Evolutionary conservation across 2,329 filamentous ascomycete genomes (phyloP).

Genomic region (Colletotrichum lupini): DNA sequence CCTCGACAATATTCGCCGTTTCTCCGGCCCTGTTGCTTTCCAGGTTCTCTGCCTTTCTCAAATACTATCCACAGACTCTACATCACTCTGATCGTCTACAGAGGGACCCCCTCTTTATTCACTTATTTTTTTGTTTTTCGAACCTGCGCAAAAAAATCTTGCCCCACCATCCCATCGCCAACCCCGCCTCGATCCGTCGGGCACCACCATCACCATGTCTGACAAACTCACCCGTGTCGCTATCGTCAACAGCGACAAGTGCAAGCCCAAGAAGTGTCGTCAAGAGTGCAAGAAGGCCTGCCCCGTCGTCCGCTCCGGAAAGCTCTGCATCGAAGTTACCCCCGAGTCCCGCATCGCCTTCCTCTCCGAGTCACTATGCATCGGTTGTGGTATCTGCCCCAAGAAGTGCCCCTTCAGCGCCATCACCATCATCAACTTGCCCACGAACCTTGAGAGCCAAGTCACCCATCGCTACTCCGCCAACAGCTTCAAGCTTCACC

Average conservation of each 20-base stretch:
- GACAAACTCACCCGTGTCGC: conserved; percentile 98
- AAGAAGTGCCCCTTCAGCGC: conserved; percentile 99
- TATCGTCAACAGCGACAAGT: conserved; percentile 98
- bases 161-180: conserved; percentile 29
- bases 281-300: conserved; percentile 99
- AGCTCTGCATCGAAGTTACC: conserved; percentile 95
- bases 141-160: conserved; percentile 20
- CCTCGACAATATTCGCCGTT: conserved; percentile 26
- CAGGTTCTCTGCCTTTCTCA: neutral
- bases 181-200: conserved; percentile 34
- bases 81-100: neutral
- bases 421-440: conserved; percentile 99
- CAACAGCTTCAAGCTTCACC: conserved; percentile 99
- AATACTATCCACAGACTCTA: neutral
- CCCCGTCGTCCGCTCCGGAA: conserved; percentile 95
- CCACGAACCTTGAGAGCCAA: conserved; percentile 97
- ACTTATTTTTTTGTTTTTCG: conserved; percentile 8
- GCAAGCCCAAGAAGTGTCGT: conserved; percentile 82
- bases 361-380: conserved; percentile 95
- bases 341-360: conserved; percentile 94
- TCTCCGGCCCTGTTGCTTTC: conserved; percentile 18
- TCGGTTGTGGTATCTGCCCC: conserved; percentile 98
- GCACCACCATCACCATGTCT: conserved; percentile 71
- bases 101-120: conserved; percentile 3
- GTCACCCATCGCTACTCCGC: conserved; percentile 99